phyloP scores from a whole-genome alignment of 306 rosid species.

The Betula pendula region DNA sequence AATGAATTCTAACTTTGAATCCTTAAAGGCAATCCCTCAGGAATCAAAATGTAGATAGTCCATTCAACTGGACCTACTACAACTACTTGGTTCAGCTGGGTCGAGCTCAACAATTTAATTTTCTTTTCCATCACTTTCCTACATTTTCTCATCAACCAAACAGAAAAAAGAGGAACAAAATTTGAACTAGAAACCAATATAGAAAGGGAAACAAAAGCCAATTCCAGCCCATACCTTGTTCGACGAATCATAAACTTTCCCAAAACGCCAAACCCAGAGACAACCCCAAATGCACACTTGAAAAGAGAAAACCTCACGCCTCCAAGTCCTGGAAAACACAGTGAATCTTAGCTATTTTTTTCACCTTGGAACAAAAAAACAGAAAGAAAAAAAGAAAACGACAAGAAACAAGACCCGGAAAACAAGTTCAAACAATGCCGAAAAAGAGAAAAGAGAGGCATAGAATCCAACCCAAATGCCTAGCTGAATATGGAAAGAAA shows the following conservation, averaged over 20 bases:
- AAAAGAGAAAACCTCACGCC: slow-evolving; percentile 38
- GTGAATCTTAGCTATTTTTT: slow-evolving; percentile 44
- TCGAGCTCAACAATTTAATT: slow-evolving; percentile 24
- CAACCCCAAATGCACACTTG: slow-evolving; percentile 27
- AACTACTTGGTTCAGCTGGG: slow-evolving; percentile 4
- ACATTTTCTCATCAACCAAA: slow-evolving; percentile 30
- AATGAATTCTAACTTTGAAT: neutral
- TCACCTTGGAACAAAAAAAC: slow-evolving; percentile 19
- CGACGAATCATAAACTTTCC: slow-evolving; percentile 25
- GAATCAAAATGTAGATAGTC: slow-evolving; percentile 4
- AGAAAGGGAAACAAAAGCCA: slow-evolving; percentile 19
- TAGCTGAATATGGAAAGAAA: slow-evolving; percentile 32
- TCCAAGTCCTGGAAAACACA: slow-evolving; percentile 43
- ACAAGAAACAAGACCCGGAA: slow-evolving; percentile 36
- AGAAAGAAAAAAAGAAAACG: neutral
- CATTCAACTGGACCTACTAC: slow-evolving; percentile 26
- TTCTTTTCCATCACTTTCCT: slow-evolving; percentile 7
- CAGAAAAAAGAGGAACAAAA: slow-evolving; percentile 3
- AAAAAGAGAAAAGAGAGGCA: slow-evolving; percentile 49
- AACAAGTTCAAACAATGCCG: slow-evolving; percentile 48
- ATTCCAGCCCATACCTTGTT: slow-evolving; percentile 44
- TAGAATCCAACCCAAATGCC: slow-evolving; percentile 53
- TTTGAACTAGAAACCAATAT: slow-evolving; percentile 17
- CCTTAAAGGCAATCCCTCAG: neutral
- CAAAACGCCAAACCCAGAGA: slow-evolving; percentile 34